Evolutionary conservation across 306 rosid genomes (phyloP).

Genomic region (Pterocarpus santalinus): DNA sequence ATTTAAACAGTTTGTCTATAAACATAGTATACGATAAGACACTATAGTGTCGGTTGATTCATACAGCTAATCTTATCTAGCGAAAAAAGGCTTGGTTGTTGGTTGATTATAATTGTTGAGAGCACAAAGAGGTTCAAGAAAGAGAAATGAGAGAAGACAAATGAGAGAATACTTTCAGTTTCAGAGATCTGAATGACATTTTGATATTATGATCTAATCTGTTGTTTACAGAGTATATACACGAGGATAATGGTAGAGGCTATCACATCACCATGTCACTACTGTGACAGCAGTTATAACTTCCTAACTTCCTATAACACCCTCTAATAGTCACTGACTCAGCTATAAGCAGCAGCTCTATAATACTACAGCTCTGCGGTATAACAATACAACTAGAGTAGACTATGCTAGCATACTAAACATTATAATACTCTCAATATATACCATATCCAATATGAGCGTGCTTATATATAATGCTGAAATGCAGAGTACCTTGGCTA

Average conservation of each 20-base stretch:
- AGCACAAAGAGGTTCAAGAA: neutral
- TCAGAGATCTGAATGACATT: neutral
- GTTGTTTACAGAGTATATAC: neutral
- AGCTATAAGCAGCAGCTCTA: neutral
- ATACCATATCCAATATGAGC: neutral
- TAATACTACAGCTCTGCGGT: neutral
- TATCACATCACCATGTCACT: neutral
- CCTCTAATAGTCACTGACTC: neutral
- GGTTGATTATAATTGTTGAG: too few species aligned
- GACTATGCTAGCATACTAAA: neutral
- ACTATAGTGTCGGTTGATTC: neutral
- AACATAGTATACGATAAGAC: neutral
- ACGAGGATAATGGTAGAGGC: neutral
- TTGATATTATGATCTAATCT: neutral
- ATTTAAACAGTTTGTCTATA: too few species aligned
- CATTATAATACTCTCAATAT: neutral
- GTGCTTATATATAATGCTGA: neutral
- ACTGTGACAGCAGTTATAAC: neutral
- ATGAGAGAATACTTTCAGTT: neutral
- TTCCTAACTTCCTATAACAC: neutral
- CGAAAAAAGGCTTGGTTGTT: neutral
- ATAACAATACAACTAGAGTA: neutral
- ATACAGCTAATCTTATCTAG: neutral
- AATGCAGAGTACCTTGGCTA: slow-evolving; percentile 82
- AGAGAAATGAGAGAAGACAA: neutral